These are phyloP conservation scores for Triadica sebifera DNA, from an alignment of 345 rosid species.

Conservation along the genomic window DNA sequence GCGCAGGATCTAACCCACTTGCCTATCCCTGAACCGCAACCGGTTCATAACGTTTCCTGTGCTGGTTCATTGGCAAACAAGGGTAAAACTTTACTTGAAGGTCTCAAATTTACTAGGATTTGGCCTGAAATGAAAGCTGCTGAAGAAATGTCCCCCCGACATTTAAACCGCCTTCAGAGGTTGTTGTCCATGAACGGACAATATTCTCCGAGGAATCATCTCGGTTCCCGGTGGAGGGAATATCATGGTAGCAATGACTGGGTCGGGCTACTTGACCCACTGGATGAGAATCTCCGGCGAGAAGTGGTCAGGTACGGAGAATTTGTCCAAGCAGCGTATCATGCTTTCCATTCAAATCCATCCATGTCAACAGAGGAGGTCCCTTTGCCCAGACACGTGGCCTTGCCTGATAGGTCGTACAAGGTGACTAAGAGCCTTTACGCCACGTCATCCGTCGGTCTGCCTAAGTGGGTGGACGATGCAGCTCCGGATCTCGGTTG, in stretches of 20 bases:
- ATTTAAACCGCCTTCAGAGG: constrained; percentile 64
- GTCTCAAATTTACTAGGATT: constrained; percentile 55
- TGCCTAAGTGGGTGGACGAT: constrained; percentile 88
- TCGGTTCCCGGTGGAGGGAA: constrained; percentile 78
- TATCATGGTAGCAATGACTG: constrained; percentile 51
- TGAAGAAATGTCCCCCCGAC: constrained; percentile 86
- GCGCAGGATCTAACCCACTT: neutral
- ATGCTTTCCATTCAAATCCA: constrained; percentile 72
- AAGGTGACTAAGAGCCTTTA: constrained; percentile 75
- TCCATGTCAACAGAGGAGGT: constrained; percentile 55
- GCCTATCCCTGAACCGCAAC: neutral
- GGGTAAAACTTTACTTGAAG: constrained; percentile 39
- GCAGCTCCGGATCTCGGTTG: constrained; percentile 81
- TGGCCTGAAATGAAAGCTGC: constrained; percentile 88
- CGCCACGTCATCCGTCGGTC: constrained; percentile 80
- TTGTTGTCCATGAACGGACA: constrained; percentile 65
- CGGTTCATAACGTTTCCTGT: constrained; percentile 7
- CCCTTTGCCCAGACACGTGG: constrained; percentile 55
- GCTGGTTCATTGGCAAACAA: constrained; percentile 21
- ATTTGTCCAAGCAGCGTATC: constrained; percentile 52
- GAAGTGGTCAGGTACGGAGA: constrained; percentile 61
- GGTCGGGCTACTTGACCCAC: constrained; percentile 57
- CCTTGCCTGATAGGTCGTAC: constrained; percentile 63
- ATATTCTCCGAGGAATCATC: constrained; percentile 76
- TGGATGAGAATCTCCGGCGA: constrained; percentile 61